phyloP scores from a whole-genome alignment of 1,284 basidiomycete genomes.

The Gastroboletus turbinatus region DNA sequence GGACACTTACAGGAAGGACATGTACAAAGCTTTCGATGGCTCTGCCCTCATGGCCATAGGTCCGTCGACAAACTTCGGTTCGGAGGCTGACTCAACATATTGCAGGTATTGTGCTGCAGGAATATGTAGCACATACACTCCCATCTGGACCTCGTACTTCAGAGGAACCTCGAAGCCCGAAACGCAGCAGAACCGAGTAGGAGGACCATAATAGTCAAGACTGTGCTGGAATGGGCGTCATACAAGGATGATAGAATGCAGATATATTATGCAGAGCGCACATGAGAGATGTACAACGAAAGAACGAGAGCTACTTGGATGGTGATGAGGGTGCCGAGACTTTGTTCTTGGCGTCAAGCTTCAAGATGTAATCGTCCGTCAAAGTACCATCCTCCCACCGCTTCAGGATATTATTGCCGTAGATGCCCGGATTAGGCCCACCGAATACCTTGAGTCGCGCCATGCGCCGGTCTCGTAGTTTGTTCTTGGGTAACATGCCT shows the following conservation, averaged over 20 bases:
- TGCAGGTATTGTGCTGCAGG: constrained; percentile 66
- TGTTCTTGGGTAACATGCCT: constrained; percentile 97
- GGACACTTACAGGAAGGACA: constrained; percentile 45
- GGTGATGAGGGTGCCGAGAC: constrained; percentile 17
- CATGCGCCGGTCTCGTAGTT: constrained; percentile 80
- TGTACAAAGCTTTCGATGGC: constrained; percentile 74
- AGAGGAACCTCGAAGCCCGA: constrained; percentile 2
- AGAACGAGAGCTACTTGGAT: constrained; percentile 9
- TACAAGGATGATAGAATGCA: constrained; percentile 4
- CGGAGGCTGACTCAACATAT: constrained; percentile 8
- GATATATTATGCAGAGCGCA: constrained; percentile 3
- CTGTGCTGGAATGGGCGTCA: background rate
- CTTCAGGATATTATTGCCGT: constrained; percentile 66
- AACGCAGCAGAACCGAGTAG: constrained; percentile 13
- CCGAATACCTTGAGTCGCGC: constrained; percentile 87
- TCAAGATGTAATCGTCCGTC: constrained; percentile 47
- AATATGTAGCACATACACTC: constrained; percentile 47
- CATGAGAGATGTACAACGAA: constrained; percentile 1
- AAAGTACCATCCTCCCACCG: constrained; percentile 78
- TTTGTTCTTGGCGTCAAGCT: constrained; percentile 30
- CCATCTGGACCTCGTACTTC: background rate
- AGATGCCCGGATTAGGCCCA: constrained; percentile 67
- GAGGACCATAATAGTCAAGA: background rate
- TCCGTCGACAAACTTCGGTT: constrained; percentile 30
- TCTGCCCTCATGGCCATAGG: constrained; percentile 71